Evolutionary conservation across 1,284 basidiomycete genomes (phyloP), one percentile per base, ranked within the genome.

Genomic region (Ustilago esculenta): DNA sequence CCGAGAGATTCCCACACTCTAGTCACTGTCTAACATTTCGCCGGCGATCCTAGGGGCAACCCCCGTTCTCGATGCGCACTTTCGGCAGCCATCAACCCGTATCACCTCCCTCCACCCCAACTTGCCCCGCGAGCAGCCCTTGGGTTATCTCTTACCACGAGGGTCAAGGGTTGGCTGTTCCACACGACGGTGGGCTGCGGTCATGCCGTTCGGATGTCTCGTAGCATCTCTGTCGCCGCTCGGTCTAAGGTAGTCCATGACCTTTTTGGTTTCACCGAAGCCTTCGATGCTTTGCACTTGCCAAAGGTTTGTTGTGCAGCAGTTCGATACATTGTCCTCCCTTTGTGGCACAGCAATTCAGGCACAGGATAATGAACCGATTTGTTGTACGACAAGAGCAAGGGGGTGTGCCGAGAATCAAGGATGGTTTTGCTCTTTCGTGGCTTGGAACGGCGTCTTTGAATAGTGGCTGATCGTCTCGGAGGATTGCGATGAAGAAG

Each of bases 401-500:
- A n/a, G n/a, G n/a, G n/a, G n/a, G n/a, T n/a, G n/a, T n/a, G n/a
- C n/a, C n/a, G n/a, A n/a, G n/a, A n/a, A n/a, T n/a, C n/a, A n/a
- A n/a, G n/a, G n/a, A n/a, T n/a, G n/a, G n/a, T 18, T 21, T 20
- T 7, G 37, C 21, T 14, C 17, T 18, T 35, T 35, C 17, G 40
- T 52, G 40, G 23, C 37, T 15, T 15, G 7, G 24, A 47, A 29
- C 24, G 21, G 23, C 25, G 33, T 25, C 30, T 39, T 35, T 18
- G 32, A 39, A 45, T 35, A 17, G 43, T 55, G 52, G 52, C 52
- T 55, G 35, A 53, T 46, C 50, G 41, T 42, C 48, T 42, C 48
- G 48, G 39, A 51, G 48, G 32, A 39, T 15, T 48, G 11, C 14
- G n/a, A n/a, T n/a, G n/a, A n/a, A n/a, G n/a, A n/a, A n/a, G n/a